phyloP scores from a whole-genome alignment of 257 asterid genomes.

The Solanum microdontum region DNA sequence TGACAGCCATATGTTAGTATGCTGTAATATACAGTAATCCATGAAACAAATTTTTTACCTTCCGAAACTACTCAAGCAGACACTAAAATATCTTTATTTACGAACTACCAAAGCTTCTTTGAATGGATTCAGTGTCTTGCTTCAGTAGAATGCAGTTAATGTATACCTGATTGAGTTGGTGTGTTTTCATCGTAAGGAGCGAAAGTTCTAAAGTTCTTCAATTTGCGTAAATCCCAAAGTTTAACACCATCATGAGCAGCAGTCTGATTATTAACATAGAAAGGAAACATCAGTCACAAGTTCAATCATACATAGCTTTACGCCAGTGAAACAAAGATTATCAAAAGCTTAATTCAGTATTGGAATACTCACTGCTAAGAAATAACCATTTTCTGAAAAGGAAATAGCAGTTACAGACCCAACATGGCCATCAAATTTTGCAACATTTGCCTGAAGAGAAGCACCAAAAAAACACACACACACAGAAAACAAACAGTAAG shows the following conservation, averaged over 20 bases:
- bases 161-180: slow-evolving; percentile 74
- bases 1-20: not conserved
- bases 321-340: not conserved
- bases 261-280: slow-evolving; percentile 45
- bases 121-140: not conserved
- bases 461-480: not conserved
- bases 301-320: not conserved
- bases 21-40: not conserved
- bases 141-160: not conserved
- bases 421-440: slow-evolving; percentile 75
- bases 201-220: slow-evolving; percentile 74
- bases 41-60: not conserved
- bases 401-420: slow-evolving; percentile 86
- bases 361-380: slow-evolving; percentile 66
- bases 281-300: not conserved
- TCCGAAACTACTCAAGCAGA: not conserved
- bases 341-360: not conserved
- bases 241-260: slow-evolving; percentile 98
- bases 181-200: slow-evolving; percentile 76
- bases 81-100: not conserved
- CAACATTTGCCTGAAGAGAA: slow-evolving; percentile 57
- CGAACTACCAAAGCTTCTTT: not conserved
- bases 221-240: slow-evolving; percentile 94
- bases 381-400: slow-evolving; percentile 97
- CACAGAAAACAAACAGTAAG: not conserved